Conservation (phyloP, 352 stramenopile species). For the Lagenidium giganteum region DNA sequence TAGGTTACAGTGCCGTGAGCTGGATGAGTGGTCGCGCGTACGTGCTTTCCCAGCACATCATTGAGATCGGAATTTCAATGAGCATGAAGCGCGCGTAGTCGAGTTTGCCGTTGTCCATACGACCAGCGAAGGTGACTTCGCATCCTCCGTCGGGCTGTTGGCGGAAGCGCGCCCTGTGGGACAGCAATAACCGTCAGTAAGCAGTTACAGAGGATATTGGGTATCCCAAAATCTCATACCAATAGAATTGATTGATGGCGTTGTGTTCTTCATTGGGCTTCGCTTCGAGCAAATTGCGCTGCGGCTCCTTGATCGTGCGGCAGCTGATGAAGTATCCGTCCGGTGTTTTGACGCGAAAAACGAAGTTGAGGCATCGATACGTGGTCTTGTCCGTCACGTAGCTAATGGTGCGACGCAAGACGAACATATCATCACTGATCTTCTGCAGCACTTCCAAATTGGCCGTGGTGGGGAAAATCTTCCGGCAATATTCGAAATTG, state of each 20-base stretch:
- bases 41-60: conserved; percentile 26
- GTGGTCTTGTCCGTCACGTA: too few relatives aligned
- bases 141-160: conserved; percentile 5
- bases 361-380: conserved; percentile 13
- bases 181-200: too few relatives aligned
- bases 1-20: too few relatives aligned
- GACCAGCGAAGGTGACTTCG: conserved; percentile 17
- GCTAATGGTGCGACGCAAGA: conserved; percentile 21
- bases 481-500: conserved; percentile 2
- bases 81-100: conserved; percentile 19
- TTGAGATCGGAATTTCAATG: conserved; percentile 23
- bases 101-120: conserved; percentile 17
- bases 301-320: conserved; percentile 18
- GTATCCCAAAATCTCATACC: too few relatives aligned
- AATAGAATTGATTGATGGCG: conserved; percentile 22
- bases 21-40: too few relatives aligned
- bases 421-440: conserved; percentile 18
- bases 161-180: conserved; percentile 15
- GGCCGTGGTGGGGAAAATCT: conserved; percentile 18
- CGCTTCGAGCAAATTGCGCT: too few relatives aligned
- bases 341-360: conserved; percentile 20
- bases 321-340: conserved; percentile 22
- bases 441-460: conserved; percentile 16
- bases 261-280: neutral
- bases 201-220: too few relatives aligned